Percentiles rank a stretch among this genome's conserved stretches.
These are phyloP conservation scores for Nigrospora oryzae DNA, from an alignment of 2,329 filamentous ascomycete genomes.

Conservation along the genomic window DNA sequence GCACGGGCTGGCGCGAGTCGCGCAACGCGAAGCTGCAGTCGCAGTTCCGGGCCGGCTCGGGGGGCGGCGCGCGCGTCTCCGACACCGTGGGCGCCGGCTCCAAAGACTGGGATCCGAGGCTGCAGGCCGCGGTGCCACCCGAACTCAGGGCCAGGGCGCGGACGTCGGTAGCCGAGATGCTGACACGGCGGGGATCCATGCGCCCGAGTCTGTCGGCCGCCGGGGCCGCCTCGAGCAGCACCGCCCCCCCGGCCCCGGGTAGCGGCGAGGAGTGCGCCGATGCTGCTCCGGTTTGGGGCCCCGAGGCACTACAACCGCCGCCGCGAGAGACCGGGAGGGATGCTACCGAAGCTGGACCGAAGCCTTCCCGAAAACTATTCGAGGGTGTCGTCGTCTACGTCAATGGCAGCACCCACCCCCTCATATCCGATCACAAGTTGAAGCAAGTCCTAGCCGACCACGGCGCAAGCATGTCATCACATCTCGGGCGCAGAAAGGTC, in stretches of 20 bases:
- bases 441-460: slow-evolving; percentile 69
- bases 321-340: no score
- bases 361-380: slow-evolving; percentile 47
- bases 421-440: slow-evolving; percentile 77
- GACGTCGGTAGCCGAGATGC: slow-evolving; percentile 45
- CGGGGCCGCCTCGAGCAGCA: not conserved
- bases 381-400: slow-evolving; percentile 68
- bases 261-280: no score
- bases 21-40: slow-evolving; percentile 59
- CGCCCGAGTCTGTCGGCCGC: slow-evolving; percentile 9
- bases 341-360: slow-evolving; percentile 39
- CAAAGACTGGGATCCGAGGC: slow-evolving; percentile 39
- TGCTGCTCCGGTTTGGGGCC: not conserved
- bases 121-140: slow-evolving; percentile 33
- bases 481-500: slow-evolving; percentile 63
- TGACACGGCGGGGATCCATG: slow-evolving; percentile 38
- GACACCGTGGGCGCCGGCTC: slow-evolving; percentile 61
- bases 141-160: slow-evolving; percentile 27
- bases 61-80: slow-evolving; percentile 50
- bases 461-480: slow-evolving; percentile 63
- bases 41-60: slow-evolving; percentile 55
- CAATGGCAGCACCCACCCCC: slow-evolving; percentile 77
- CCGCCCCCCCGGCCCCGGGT: not conserved
- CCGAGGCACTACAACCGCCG: no score
- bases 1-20: slow-evolving; percentile 61